Conservation (phyloP, 257 asterid genomes). For the Fraxinus americana region DNA sequence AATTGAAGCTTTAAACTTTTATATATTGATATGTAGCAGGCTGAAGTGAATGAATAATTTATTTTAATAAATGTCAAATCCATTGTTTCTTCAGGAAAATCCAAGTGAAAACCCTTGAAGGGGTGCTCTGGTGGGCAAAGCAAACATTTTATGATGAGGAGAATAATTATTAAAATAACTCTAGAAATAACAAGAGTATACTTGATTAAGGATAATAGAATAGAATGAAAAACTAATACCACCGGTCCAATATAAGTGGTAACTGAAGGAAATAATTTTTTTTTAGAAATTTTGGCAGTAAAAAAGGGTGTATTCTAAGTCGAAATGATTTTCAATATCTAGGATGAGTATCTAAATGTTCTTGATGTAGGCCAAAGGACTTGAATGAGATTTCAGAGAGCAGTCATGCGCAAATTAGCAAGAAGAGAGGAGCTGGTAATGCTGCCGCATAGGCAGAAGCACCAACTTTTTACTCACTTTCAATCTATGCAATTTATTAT, state of each 20-base stretch:
- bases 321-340: background rate
- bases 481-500: background rate
- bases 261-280: background rate
- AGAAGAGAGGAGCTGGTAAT: background rate
- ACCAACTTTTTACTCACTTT: background rate
- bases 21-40: background rate
- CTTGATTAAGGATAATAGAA: background rate
- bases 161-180: background rate
- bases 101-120: background rate
- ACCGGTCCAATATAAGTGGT: background rate
- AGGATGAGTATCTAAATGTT: background rate
- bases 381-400: background rate
- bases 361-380: background rate
- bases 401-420: background rate
- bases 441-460: background rate
- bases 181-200: background rate
- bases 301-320: background rate
- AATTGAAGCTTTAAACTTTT: background rate
- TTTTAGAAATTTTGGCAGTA: background rate
- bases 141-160: background rate
- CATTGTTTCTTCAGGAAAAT: background rate
- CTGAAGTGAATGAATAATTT: background rate
- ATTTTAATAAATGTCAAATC: background rate
- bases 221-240: background rate
- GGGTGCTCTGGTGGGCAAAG: background rate